A percentile compares a stretch with the other conserved stretches of the same genome.
Evolutionary conservation across 1,284 basidiomycete species (phyloP).

Genomic region (Trichosporon sp.): DNA sequence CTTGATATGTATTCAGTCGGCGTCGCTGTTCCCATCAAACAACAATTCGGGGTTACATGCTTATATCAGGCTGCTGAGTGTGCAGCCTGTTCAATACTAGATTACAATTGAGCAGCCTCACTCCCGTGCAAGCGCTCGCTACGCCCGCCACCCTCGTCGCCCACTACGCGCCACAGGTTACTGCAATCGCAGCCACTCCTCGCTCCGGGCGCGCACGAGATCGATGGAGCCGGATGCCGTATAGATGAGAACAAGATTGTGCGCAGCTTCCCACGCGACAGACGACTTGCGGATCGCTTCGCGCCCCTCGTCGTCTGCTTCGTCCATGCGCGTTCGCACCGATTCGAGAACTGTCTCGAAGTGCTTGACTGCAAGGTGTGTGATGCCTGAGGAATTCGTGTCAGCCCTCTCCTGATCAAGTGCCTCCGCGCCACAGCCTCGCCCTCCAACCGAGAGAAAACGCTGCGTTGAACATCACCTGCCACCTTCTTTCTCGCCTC

Average conservation of each 20-base stretch:
- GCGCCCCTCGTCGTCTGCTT: constrained; percentile 16
- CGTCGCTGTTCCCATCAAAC: not conserved
- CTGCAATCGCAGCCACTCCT: constrained; percentile 40
- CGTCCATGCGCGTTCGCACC: constrained; percentile 53
- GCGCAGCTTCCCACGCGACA: constrained; percentile 67
- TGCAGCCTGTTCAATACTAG: not conserved
- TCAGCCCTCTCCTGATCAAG: not conserved
- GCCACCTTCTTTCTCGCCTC: not conserved
- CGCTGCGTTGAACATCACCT: too few relatives aligned
- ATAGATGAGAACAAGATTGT: constrained; percentile 80
- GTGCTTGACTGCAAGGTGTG: constrained; percentile 73
- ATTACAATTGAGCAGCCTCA: not conserved
- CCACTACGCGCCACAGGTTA: not conserved
- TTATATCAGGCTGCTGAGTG: not conserved
- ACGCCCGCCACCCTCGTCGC: not conserved
- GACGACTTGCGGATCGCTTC: constrained; percentile 49
- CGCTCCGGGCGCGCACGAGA: constrained; percentile 51
- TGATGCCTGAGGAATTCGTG: constrained; percentile 57
- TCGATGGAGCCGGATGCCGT: constrained; percentile 67
- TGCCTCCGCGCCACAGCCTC: too few relatives aligned
- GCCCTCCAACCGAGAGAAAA: too few relatives aligned
- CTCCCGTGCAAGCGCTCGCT: not conserved
- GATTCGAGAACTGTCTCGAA: constrained; percentile 70
- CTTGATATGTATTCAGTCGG: not conserved
- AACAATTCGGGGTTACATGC: not conserved